phyloP scores from a whole-genome alignment of 1,284 basidiomycete genomes.

The Puccinia polysora region DNA sequence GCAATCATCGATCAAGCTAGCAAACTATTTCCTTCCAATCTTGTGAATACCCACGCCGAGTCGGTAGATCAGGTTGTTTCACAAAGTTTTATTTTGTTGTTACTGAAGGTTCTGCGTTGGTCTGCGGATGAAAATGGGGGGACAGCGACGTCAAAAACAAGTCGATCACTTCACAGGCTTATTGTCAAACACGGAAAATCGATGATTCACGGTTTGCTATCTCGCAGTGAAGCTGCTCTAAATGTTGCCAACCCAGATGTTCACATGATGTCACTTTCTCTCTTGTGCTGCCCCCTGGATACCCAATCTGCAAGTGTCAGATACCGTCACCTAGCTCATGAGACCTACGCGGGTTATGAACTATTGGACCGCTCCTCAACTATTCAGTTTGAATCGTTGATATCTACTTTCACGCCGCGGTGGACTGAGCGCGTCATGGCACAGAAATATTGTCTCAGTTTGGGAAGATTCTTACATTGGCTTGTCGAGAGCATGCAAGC shows the following conservation, averaged over 20 bases:
- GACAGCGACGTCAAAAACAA: constrained; percentile 9
- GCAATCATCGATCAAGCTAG: constrained; percentile 23
- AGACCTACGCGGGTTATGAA: constrained; percentile 23
- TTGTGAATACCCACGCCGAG: neutral
- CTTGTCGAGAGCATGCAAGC: constrained; percentile 10
- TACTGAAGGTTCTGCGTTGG: constrained; percentile 33
- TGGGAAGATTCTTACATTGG: constrained; percentile 31
- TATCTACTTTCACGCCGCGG: constrained; percentile 18
- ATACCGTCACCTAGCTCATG: constrained; percentile 2
- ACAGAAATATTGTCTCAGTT: constrained; percentile 2
- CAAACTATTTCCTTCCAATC: constrained; percentile 6
- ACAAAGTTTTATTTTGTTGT: constrained; percentile 15
- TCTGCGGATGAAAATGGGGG: constrained; percentile 18
- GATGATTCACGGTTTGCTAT: constrained; percentile 30
- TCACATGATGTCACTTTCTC: constrained; percentile 27
- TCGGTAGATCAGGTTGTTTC: neutral
- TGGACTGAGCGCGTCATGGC: constrained; percentile 11
- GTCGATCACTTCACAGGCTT: constrained; percentile 13
- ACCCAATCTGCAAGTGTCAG: neutral
- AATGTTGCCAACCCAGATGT: constrained; percentile 7
- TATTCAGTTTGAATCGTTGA: constrained; percentile 18
- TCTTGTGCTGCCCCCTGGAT: constrained; percentile 35
- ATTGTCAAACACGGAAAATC: constrained; percentile 27
- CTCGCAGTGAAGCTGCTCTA: constrained; percentile 23
- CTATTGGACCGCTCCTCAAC: constrained; percentile 29